Base-by-base conservation (phyloP, 345 rosid genomes). In the Populus tremula region DNA sequence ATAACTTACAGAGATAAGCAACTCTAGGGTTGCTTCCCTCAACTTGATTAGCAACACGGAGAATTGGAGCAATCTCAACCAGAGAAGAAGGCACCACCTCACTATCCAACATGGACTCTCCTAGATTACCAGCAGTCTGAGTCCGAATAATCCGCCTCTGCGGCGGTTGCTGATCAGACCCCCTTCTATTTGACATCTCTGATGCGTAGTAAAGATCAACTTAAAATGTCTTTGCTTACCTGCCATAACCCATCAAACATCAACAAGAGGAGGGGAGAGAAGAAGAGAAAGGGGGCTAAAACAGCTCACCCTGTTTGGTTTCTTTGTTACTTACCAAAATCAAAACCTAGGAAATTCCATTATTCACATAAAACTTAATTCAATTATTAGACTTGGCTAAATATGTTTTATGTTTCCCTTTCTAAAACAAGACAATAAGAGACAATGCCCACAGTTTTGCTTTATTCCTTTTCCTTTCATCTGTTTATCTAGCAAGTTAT, bases 11-110 rank as follows among this genome's bases (percentile, higher is more conserved):
- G 49, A 96, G 93, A 85, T 96, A 96, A 3, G 99, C 94, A 81
- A 93, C 99, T 80, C 99, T 91, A 33, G 97, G 90, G 85, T 96
- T 93, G 76, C 88, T 90, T 47, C 84, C 70, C 88, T 96, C 99
- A 35, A 93, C 98, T 79, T 96, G 98, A 90, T 96, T 96, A 73
- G 99, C 99, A 82, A 96, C 99, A 81, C 99, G 98, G 70, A 96
- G 98, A 89, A 96, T 96, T 9, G 99, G 99, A 0, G 99, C 99
- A 72, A 96, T 93, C 86, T 92, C 98, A 66, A 90, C 88, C 71
- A 96, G 92, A 3, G 99, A 90, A 20, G 99, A 96, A 2, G 99
- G 99, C 80, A 96, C 98, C 20, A 94, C 92, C 87, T 96, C 99
- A 82, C 99, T 96, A 70, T 96, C 97, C 77, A 96, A 90, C 68